A percentile compares a stretch with the other conserved stretches of the same genome.
These are phyloP conservation scores for Talaromyces sp. DNA, from an alignment of 2,329 filamentous ascomycete genomes.

Conservation along the genomic window DNA sequence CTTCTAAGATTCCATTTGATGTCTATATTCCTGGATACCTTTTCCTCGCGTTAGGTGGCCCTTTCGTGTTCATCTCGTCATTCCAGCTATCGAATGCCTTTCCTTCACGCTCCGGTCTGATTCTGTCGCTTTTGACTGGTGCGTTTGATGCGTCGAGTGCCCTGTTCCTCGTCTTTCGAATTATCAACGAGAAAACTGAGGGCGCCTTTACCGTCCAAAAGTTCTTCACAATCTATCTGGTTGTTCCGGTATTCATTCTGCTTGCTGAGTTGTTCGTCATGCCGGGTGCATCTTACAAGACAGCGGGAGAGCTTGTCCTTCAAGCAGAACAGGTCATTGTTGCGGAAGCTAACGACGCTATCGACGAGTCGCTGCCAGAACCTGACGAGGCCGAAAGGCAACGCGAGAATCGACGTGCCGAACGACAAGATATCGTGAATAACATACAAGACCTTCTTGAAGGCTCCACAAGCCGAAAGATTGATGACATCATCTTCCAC, in stretches of 20 bases:
- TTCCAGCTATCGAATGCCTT: conserved; percentile 86
- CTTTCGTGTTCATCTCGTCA: conserved; percentile 77
- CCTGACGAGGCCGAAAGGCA: conserved; percentile 45
- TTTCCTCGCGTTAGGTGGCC: conserved; percentile 72
- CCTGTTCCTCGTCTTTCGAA: conserved; percentile 70
- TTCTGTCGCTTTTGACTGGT: conserved; percentile 74
- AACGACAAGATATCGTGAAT: conserved; percentile 61
- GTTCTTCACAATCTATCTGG: conserved; percentile 71
- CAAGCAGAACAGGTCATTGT: conserved; percentile 58
- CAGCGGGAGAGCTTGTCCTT: conserved; percentile 75
- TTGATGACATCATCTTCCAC: conserved; percentile 23
- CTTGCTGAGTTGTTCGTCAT: conserved; percentile 67
- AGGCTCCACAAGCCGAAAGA: conserved; percentile 14
- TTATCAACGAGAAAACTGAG: conserved; percentile 62
- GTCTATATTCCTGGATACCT: conserved; percentile 71
- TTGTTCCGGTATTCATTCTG: conserved; percentile 66
- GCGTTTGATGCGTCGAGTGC: conserved; percentile 82
- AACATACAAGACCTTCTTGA: conserved; percentile 74
- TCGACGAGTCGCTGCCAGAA: conserved; percentile 55
- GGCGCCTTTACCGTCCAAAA: conserved; percentile 59
- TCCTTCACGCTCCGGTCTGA: conserved; percentile 70
- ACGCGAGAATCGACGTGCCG: conserved; percentile 56
- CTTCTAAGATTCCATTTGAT: conserved; percentile 64
- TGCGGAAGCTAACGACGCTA: conserved; percentile 56
- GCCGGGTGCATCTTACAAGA: conserved; percentile 76